phyloP scores from a whole-genome alignment of 2,329 filamentous ascomycete species.

The Exophiala calicioides region DNA sequence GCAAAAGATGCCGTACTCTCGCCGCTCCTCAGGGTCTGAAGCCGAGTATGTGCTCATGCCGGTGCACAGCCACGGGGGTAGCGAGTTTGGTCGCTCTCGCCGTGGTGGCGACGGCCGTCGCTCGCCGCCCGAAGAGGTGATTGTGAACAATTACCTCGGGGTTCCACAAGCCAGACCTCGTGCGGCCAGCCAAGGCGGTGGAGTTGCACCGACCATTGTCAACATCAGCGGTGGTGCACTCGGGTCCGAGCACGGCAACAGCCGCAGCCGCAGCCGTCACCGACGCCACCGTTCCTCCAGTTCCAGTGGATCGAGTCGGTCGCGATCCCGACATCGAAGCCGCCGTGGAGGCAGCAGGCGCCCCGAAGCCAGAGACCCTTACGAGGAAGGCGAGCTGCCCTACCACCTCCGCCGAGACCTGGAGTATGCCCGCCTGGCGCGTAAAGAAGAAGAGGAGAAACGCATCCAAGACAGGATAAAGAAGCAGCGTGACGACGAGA shows the following conservation, averaged over 20 bases:
- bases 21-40: conserved; percentile 21
- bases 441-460: conserved; percentile 45
- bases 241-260: conserved; percentile 13
- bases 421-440: conserved; percentile 26
- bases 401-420: conserved; percentile 34
- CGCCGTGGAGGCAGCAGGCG: conserved; percentile 39
- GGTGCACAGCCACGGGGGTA: conserved; percentile 19
- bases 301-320: conserved; percentile 17
- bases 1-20: conserved; percentile 15
- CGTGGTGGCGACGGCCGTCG: conserved; percentile 9
- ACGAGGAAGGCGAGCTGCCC: conserved; percentile 33
- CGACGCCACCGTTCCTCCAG: conserved; percentile 9
- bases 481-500: conserved; percentile 32
- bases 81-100: conserved; percentile 23
- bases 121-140: conserved; percentile 15
- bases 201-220: conserved; percentile 25
- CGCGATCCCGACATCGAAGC: conserved; percentile 35
- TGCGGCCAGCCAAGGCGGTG: conserved; percentile 27
- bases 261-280: conserved; percentile 23
- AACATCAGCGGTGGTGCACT: conserved; percentile 22
- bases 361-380: conserved; percentile 34
- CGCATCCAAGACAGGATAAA: conserved; percentile 49
- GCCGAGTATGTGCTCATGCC: conserved; percentile 27
- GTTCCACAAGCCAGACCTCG: conserved; percentile 26
- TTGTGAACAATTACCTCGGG: conserved; percentile 27